Evolutionary conservation across 176 grass and related monocot species (phyloP).

Genomic region (Phyllostachys edulis): DNA sequence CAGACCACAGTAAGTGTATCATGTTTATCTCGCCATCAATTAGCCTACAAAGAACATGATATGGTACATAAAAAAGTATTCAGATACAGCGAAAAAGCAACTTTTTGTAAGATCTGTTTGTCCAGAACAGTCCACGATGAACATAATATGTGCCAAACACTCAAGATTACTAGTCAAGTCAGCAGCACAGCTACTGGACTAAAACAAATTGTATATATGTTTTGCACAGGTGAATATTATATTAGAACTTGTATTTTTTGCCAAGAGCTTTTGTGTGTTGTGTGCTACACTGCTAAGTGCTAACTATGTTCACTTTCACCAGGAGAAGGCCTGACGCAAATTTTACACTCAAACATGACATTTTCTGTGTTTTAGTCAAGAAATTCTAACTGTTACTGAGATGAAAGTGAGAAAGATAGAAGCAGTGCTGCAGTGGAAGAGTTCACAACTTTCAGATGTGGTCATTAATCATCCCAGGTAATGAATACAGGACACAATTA

Average conservation of each 20-base stretch:
- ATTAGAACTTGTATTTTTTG: not conserved
- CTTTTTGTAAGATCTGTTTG: not conserved
- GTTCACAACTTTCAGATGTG: not conserved
- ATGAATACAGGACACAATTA: not conserved
- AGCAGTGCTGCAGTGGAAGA: not conserved
- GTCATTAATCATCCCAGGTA: too few species aligned
- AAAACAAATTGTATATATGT: conserved; percentile 1
- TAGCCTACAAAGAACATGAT: not conserved
- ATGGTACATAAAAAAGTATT: not conserved
- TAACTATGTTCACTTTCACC: not conserved
- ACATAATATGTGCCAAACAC: not conserved
- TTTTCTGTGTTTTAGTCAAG: not conserved
- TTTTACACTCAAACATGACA: not conserved
- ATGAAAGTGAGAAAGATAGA: not conserved
- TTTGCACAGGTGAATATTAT: not conserved
- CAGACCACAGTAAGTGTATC: conserved; percentile 8
- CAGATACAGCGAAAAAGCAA: not conserved
- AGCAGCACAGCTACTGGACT: not conserved
- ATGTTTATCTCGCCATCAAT: not conserved
- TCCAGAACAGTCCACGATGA: not conserved
- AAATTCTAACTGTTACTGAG: not conserved
- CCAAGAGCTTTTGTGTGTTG: not conserved
- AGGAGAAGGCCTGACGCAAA: not conserved
- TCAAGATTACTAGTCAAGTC: not conserved
- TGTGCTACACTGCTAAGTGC: not conserved